phyloP scores from a whole-genome alignment of 768 basidiomycete species.

The Lactarius vividus region DNA sequence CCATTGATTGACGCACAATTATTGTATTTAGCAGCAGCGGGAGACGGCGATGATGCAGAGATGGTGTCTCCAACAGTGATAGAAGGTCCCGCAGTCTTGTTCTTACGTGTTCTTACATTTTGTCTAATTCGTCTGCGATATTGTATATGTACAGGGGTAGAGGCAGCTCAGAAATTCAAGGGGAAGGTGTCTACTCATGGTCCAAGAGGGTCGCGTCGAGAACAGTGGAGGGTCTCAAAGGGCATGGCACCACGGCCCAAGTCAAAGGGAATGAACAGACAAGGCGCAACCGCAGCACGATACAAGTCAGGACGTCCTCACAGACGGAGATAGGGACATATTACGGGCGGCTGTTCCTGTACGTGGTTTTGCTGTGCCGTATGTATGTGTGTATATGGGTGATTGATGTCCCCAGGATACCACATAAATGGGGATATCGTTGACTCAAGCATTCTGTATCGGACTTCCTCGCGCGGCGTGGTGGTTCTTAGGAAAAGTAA shows the following conservation, averaged over 20 bases:
- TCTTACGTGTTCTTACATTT: not conserved
- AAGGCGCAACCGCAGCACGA: slow-evolving; percentile 57
- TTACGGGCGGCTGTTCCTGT: slow-evolving; percentile 5
- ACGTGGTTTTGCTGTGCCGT: not conserved
- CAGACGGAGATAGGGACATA: slow-evolving; percentile 56
- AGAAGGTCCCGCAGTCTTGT: slow-evolving; percentile 13
- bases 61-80: not conserved
- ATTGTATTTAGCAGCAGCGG: slow-evolving; percentile 6
- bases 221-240: slow-evolving; percentile 80
- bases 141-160: slow-evolving; percentile 54
- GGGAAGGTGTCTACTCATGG: slow-evolving; percentile 76
- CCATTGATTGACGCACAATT: slow-evolving; percentile 7
- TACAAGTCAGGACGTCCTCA: slow-evolving; percentile 70
- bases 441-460: slow-evolving; percentile 12
- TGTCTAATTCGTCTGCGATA: slow-evolving; percentile 2
- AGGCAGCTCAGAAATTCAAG: slow-evolving; percentile 37
- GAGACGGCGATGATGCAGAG: slow-evolving; percentile 6
- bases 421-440: slow-evolving; percentile 18
- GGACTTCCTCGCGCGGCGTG: slow-evolving; percentile 33
- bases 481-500: slow-evolving; percentile 31
- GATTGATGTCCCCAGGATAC: not conserved
- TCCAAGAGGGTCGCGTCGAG: slow-evolving; percentile 68
- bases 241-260: slow-evolving; percentile 57
- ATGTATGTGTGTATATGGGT: not conserved
- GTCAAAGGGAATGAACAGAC: slow-evolving; percentile 59